Percentiles rank a stretch among this genome's conserved stretches.
These are phyloP conservation scores for Betula pendula DNA, from an alignment of 306 rosid species.

Conservation along the genomic window DNA sequence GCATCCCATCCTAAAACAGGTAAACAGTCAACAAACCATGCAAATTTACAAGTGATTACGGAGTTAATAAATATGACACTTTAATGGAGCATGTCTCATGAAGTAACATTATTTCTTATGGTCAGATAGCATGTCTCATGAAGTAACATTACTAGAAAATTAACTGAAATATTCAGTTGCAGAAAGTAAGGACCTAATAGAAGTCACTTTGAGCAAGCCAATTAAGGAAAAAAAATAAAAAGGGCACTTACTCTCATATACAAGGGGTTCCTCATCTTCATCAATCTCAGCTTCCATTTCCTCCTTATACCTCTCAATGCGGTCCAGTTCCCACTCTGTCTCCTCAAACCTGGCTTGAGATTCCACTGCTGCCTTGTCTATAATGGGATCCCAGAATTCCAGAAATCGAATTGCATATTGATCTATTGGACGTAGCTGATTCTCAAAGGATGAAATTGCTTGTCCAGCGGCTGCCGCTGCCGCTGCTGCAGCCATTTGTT, in stretches of 20 bases:
- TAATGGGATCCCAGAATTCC: slow-evolving; percentile 94
- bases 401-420: slow-evolving; percentile 93
- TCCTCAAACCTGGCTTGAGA: slow-evolving; percentile 90
- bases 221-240: not conserved
- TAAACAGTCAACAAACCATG: slow-evolving; percentile 22
- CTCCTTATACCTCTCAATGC: slow-evolving; percentile 92
- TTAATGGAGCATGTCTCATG: slow-evolving; percentile 8
- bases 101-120: not conserved
- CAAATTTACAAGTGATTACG: slow-evolving; percentile 9
- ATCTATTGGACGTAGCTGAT: slow-evolving; percentile 88
- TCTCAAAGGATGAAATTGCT: slow-evolving; percentile 78
- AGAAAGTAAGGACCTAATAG: not conserved
- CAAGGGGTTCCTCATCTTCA: slow-evolving; percentile 97
- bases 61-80: slow-evolving; percentile 7
- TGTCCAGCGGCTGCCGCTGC: slow-evolving; percentile 96
- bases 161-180: not conserved
- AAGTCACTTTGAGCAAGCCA: slow-evolving; percentile 11
- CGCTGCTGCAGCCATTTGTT: slow-evolving; percentile 92
- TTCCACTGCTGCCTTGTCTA: slow-evolving; percentile 79
- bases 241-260: slow-evolving; percentile 83
- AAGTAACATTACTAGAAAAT: not conserved
- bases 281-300: slow-evolving; percentile 99
- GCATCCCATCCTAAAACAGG: slow-evolving; percentile 86
- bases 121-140: slow-evolving; percentile 3
- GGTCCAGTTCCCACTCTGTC: slow-evolving; percentile 98